A percentile compares a stretch with the other conserved stretches of the same genome.
Conservation (phyloP, 495 filamentous ascomycete genomes). For the Usnea hakonensis region DNA sequence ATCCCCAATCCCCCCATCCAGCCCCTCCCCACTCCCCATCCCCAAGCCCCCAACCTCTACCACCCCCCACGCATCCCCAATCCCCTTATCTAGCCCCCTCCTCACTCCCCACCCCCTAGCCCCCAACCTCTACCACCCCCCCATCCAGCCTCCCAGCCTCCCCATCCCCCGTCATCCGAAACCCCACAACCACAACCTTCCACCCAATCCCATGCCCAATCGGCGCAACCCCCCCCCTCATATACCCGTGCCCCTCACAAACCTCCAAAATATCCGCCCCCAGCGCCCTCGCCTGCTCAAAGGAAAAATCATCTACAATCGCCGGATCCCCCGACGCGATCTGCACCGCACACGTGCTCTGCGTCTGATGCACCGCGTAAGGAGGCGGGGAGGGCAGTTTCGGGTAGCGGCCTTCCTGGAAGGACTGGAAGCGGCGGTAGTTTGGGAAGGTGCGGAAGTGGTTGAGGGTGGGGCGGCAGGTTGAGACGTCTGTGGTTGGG, state of each 20-base stretch:
- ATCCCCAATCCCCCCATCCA: too few species aligned
- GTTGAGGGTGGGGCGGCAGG: conserved; percentile 9
- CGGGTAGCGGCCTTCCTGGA: background rate
- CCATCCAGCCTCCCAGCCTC: background rate
- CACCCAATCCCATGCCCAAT: background rate
- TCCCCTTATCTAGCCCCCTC: too few species aligned
- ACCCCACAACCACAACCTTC: background rate
- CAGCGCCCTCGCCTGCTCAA: conserved; percentile 5
- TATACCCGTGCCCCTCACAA: background rate
- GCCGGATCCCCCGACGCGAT: background rate
- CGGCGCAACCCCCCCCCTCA: background rate
- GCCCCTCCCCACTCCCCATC: too few species aligned
- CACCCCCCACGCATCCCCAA: too few species aligned
- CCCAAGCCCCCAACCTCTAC: too few species aligned
- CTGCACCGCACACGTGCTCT: background rate
- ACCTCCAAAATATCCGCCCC: background rate
- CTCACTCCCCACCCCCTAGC: background rate
- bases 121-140: background rate
- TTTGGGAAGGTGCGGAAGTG: background rate
- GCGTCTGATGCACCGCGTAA: background rate
- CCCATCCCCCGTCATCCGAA: too few species aligned
- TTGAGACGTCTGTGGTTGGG: background rate
- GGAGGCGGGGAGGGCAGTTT: background rate
- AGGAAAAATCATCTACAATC: background rate
- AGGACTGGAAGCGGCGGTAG: conserved; percentile 4